Evolutionary conservation across 2,329 filamentous ascomycete species (phyloP).

Genomic region (Penicillium frequentans): DNA sequence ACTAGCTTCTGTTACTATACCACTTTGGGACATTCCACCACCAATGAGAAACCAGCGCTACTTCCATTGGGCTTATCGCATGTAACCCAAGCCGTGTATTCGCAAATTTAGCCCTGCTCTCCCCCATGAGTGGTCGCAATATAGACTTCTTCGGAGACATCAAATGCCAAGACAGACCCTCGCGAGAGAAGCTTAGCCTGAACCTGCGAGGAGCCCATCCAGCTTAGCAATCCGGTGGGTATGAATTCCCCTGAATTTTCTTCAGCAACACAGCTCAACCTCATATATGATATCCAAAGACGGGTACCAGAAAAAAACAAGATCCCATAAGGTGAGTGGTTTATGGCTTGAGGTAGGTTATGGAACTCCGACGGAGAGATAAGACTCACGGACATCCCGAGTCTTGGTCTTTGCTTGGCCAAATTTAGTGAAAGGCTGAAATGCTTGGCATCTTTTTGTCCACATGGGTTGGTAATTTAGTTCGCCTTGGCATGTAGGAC

Average conservation of each 20-base stretch:
- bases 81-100: not conserved
- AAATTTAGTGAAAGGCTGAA: not conserved
- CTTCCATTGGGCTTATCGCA: not conserved
- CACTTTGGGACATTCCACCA: not conserved
- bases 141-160: not conserved
- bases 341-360: not conserved
- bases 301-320: not conserved
- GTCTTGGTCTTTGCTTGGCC: not conserved
- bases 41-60: not conserved
- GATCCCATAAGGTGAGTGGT: not conserved
- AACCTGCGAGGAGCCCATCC: not conserved
- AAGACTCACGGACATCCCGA: not conserved
- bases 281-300: not conserved
- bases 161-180: not conserved
- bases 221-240: no score
- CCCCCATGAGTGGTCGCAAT: not conserved
- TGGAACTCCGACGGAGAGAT: not conserved
- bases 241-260: no score
- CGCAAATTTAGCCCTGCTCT: not conserved
- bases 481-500: not conserved
- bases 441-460: not conserved
- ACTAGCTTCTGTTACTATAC: not conserved
- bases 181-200: not conserved
- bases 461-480: not conserved
- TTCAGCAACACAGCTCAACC: no score